Percentiles rank a stretch among this genome's conserved stretches.
These are phyloP conservation scores for Chenopodium berlandieri DNA, from an alignment of 148 eudicot genomes.

Conservation along the genomic window DNA sequence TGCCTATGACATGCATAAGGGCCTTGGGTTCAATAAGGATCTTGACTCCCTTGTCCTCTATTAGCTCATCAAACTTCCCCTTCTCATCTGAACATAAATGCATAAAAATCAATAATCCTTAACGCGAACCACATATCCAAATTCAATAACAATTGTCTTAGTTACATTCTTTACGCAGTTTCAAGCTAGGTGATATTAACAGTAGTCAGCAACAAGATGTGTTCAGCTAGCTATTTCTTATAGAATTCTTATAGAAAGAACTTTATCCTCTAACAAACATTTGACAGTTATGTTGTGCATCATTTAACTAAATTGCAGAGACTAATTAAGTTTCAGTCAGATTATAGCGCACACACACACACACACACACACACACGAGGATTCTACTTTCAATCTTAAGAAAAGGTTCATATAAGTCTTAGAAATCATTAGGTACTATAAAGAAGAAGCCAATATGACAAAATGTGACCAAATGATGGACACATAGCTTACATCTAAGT, in stretches of 20 bases:
- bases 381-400: no score
- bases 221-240: background rate
- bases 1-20: constrained; percentile 95
- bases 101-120: background rate
- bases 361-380: background rate
- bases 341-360: background rate
- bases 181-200: background rate
- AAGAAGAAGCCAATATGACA: background rate
- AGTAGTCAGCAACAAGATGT: background rate
- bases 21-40: constrained; percentile 95
- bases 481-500: no score
- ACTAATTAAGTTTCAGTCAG: no score
- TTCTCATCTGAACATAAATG: constrained; percentile 64
- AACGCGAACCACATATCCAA: background rate
- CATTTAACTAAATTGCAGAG: no score
- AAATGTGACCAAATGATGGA: background rate
- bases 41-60: constrained; percentile 96
- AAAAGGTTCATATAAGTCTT: background rate
- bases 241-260: no score
- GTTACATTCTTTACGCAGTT: background rate
- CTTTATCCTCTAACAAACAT: no score
- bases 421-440: background rate
- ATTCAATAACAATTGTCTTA: background rate
- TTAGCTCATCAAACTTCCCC: constrained; percentile 91
- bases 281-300: no score